Base-by-base conservation (phyloP, 495 filamentous ascomycete genomes). In the Aspergillus biplanus region DNA sequence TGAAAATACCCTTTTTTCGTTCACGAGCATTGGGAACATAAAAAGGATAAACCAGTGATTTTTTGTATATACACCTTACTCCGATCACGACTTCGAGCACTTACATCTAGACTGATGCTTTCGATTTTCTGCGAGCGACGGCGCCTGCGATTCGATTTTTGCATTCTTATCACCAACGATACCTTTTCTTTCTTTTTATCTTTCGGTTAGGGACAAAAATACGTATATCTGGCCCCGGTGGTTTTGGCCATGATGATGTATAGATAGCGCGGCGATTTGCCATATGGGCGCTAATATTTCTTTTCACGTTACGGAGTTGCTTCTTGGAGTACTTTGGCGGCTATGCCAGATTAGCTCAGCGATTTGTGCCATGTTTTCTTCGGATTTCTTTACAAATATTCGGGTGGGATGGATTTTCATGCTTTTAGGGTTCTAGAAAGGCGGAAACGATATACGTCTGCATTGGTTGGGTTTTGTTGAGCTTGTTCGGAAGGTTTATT, bases 401-500 rank as follows among this genome's bases (percentile, higher is more conserved):
- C 68, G 77, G 74, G 68, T 69, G 71, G 78, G 72, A 75, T 68
- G 77, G 76, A 69, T 74, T 69, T 76, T 74, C 62, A 71, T 66
- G 62, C 71, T 75, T 75, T 73, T 67, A 70, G 73, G 75, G 75
- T 76, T 78, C 70, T 82, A 82, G 79, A 76, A 73, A 80, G 79
- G 77, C 75, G 79, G 79, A 80, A 80, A 82, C 78, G 79, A 82
- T 80, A 80, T 74, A 82, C 77, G 78, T 82, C 77, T 82, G 79
- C 79, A 82, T 80, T 73, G 71, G 70, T 74, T 79, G 77, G 77
- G 77, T 68, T 74, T 67, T 77, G 74, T 78, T 76, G 75, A 72
- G 72, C 39, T 71, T 75, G 69, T 70, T 75, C 67, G 73, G 75
- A 59, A 65, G 67, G 56, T 62, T 72, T 72, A 61, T 54, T 55